Base-by-base conservation (phyloP, 2,329 filamentous ascomycete species). In the Domatiomyces catenatus region DNA sequence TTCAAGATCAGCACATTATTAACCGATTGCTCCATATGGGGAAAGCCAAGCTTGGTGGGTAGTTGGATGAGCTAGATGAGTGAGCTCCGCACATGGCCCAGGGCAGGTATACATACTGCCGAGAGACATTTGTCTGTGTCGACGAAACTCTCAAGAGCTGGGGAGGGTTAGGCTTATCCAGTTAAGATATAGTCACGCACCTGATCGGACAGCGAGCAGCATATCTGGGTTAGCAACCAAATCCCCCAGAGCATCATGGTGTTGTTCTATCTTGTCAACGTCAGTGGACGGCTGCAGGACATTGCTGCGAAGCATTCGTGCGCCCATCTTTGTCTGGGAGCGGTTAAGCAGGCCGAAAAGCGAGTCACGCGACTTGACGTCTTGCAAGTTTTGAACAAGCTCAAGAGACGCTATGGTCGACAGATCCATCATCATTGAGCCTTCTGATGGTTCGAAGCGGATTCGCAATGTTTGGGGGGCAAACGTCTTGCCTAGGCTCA, bases 371-470 rank as follows among this genome's bases (percentile, higher is more conserved):
- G 88, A 94, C 57, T 84, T 88, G 0, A 80, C 62, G 58, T 83
- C 81, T 10, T 85, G 81, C 0, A 89, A 63, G 57, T 95, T 98
- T 60, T 94, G 87, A 22, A 96, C 84, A 5, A 98, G 74, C 64
- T 98, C 92, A 2, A 98, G 72, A 0, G 87, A 87, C 39, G 82
- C 76, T 24, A 95, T 86, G 0, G 89, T 94, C 0, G 86, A 83
- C 2, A 92, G 75, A 60, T 95, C 90, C 59, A 96, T 93, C 77
- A 94, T 86, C 89, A 96, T 94, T 0, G 87, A 86, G 20, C 90
- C 85, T 62, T 94, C 86, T 0, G 87, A 88, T 1, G 88, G 84
- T 60, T 90, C 83, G 58, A 94, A 95, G 55, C 80, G 83, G 61
- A 96, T 83, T 2, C 87, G 80, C 28, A 96, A 75, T 18, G 89